A percentile compares a stretch with the other conserved stretches of the same genome.
These are phyloP conservation scores for Curvularia lunata DNA, from an alignment of 2,329 filamentous ascomycete species.

Conservation along the genomic window DNA sequence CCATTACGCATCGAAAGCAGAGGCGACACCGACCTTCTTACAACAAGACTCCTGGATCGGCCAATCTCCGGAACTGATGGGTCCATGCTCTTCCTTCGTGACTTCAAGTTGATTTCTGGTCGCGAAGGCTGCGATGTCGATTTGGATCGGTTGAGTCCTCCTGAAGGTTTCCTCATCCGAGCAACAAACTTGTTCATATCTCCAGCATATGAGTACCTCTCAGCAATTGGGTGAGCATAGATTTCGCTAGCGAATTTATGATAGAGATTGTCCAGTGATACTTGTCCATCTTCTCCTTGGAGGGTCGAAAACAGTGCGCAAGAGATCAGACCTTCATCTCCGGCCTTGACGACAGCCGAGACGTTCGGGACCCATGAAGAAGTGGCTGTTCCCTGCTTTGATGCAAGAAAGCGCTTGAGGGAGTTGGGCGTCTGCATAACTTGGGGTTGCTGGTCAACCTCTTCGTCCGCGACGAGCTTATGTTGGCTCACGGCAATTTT, in stretches of 20 bases:
- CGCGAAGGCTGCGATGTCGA: conserved; percentile 23
- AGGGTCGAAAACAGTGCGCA: conserved; percentile 35
- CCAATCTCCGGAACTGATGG: conserved; percentile 24
- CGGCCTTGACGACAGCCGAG: conserved; percentile 43
- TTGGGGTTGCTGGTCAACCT: conserved; percentile 21
- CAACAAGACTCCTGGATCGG: conserved; percentile 23
- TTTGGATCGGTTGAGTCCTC: conserved; percentile 24
- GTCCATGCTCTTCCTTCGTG: conserved; percentile 29
- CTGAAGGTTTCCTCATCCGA: conserved; percentile 19
- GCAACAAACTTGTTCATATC: conserved; percentile 35
- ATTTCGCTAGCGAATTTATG: conserved; percentile 37
- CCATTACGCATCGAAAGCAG: conserved; percentile 24
- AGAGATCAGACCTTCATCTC: conserved; percentile 39
- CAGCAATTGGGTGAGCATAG: conserved; percentile 24
- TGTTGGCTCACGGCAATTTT: conserved; percentile 23
- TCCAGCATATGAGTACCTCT: conserved; percentile 33
- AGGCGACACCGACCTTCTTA: conserved; percentile 21
- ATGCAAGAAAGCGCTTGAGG: conserved; percentile 28
- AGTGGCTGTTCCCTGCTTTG: conserved; percentile 25
- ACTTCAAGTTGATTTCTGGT: conserved; percentile 17
- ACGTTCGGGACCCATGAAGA: conserved; percentile 35
- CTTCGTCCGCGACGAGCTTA: conserved; percentile 20
- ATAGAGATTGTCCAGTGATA: conserved; percentile 35
- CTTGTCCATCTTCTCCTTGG: conserved; percentile 31
- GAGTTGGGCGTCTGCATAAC: conserved; percentile 24